phyloP scores from a whole-genome alignment of 148 eudicot genomes.

The Spergularia marina region DNA sequence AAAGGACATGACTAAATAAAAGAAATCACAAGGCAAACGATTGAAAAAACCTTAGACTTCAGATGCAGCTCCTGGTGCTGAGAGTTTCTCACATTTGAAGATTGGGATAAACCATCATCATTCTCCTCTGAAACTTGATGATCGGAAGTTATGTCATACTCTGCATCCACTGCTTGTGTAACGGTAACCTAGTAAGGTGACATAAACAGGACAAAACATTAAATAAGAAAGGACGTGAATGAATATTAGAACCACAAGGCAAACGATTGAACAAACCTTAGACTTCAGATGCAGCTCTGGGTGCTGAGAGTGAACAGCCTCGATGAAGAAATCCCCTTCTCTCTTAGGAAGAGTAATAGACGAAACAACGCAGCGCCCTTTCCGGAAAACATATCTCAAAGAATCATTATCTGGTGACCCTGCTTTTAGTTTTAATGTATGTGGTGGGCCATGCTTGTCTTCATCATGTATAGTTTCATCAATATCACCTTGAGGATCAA shows the following conservation, averaged over 20 bases:
- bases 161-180: not conserved
- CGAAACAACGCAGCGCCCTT: conserved; percentile 54
- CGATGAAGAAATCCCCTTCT: conserved; percentile 43
- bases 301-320: conserved; percentile 49
- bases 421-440: conserved; percentile 40
- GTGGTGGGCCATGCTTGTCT: conserved; percentile 36
- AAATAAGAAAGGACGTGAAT: not conserved
- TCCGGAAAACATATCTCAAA: conserved; percentile 38
- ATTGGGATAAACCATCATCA: not conserved
- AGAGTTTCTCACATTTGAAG: conserved; percentile 20
- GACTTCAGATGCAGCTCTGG: conserved; percentile 44
- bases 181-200: conserved; percentile 15
- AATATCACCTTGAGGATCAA: conserved; percentile 42
- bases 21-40: not conserved
- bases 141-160: conserved; percentile 7
- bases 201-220: not conserved
- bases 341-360: conserved; percentile 46
- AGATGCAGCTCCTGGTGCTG: conserved; percentile 42
- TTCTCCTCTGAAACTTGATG: conserved; percentile 12
- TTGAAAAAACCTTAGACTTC: conserved; percentile 45
- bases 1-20: not conserved
- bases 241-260: not conserved
- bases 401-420: conserved; percentile 35
- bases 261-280: conserved; percentile 36
- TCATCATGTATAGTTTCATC: conserved; percentile 51